Evolutionary conservation across 768 basidiomycete genomes (phyloP).

Genomic region (Trametes cinnabarina): DNA sequence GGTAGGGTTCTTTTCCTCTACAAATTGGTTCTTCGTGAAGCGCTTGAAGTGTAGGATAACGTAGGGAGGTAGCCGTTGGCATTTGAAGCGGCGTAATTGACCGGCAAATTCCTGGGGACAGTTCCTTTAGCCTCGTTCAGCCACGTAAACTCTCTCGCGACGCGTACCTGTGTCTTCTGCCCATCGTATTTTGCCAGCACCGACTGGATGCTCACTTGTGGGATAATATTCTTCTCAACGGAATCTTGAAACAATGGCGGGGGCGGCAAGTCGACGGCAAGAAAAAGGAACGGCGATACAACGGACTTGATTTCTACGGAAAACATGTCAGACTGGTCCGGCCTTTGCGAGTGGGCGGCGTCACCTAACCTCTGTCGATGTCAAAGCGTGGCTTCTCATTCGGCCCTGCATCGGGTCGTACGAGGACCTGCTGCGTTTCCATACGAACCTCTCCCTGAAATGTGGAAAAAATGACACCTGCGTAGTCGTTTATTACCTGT

Average conservation of each 20-base stretch:
- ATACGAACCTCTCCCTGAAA: conserved; percentile 94
- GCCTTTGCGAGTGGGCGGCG: conserved; percentile 7
- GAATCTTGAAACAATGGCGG: conserved; percentile 97
- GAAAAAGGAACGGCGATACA: conserved; percentile 90
- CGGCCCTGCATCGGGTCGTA: conserved; percentile 72
- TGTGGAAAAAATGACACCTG: conserved; percentile 87
- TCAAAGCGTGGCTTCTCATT: conserved; percentile 89
- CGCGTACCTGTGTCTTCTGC: conserved; percentile 73
- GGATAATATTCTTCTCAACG: conserved; percentile 97
- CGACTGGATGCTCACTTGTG: conserved; percentile 89
- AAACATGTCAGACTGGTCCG: conserved; percentile 2
- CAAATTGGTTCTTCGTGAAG: conserved; percentile 94
- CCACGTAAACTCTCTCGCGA: conserved; percentile 14
- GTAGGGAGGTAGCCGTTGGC: conserved; percentile 85
- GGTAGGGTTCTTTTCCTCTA: conserved; percentile 98
- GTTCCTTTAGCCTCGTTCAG: conserved; percentile 8
- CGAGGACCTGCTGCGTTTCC: conserved; percentile 90
- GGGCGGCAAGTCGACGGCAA: conserved; percentile 93
- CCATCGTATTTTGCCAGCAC: conserved; percentile 96
- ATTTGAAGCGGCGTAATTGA: conserved; percentile 85
- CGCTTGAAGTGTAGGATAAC: conserved; percentile 94
- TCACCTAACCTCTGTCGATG: conserved; percentile 79
- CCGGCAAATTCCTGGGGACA: conserved; percentile 71
- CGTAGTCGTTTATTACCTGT: background rate
- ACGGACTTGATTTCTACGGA: conserved; percentile 76